phyloP scores from a whole-genome alignment of 768 basidiomycete species.

The Mycena rebaudengoi region DNA sequence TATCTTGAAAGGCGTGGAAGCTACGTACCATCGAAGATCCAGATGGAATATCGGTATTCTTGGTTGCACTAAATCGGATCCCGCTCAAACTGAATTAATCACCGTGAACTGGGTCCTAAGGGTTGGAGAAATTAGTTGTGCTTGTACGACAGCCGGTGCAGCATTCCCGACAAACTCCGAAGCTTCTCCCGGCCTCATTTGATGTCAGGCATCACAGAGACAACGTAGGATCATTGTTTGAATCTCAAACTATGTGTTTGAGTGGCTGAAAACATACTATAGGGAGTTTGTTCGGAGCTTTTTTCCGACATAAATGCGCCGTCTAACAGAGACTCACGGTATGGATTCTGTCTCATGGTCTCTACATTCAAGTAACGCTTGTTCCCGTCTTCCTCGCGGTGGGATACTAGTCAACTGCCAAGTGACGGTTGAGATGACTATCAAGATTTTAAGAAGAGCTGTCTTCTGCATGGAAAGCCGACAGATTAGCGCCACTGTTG shows the following conservation, averaged over 20 bases:
- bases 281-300: too few species aligned
- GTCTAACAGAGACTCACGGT: background rate
- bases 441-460: background rate
- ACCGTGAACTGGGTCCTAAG: too few species aligned
- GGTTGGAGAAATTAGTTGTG: too few species aligned
- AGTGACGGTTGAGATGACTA: background rate
- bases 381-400: background rate
- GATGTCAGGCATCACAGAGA: too few species aligned
- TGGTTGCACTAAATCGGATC: background rate
- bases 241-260: too few species aligned
- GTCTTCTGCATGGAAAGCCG: background rate
- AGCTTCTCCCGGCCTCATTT: too few species aligned
- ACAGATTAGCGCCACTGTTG: background rate
- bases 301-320: background rate
- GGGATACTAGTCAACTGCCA: background rate
- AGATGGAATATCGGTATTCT: background rate
- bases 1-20: background rate
- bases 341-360: background rate
- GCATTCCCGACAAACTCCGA: too few species aligned
- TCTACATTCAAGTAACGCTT: background rate
- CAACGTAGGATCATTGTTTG: too few species aligned
- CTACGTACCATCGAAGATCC: background rate
- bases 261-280: too few species aligned
- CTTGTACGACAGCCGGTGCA: too few species aligned
- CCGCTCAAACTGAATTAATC: too few species aligned